Conservation (phyloP, 2,329 filamentous ascomycete genomes). For the Dothideomycetidae sp. region DNA sequence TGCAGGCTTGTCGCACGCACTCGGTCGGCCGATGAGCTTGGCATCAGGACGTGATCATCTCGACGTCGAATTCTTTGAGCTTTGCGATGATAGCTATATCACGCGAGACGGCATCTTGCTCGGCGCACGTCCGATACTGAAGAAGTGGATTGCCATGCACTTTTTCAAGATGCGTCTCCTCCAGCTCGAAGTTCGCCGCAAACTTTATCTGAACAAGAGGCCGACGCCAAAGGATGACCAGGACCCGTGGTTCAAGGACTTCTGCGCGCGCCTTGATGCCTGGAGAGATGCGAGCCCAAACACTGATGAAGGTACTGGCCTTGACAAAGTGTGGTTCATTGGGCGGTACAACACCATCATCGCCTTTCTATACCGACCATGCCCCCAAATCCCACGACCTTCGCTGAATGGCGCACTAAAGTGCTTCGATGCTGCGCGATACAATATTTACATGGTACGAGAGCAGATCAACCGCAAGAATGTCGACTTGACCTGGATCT, state of each 20-base stretch:
- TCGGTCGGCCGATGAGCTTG: conserved; percentile 77
- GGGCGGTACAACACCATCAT: conserved; percentile 75
- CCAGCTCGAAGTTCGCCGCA: conserved; percentile 75
- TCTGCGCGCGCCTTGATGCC: conserved; percentile 61
- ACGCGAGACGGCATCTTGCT: conserved; percentile 59
- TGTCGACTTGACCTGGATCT: conserved; percentile 87
- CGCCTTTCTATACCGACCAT: conserved; percentile 76
- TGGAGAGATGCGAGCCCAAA: conserved; percentile 70
- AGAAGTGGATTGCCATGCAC: conserved; percentile 81
- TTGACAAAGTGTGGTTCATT: conserved; percentile 69
- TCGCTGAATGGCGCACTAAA: conserved; percentile 61
- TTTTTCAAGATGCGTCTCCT: conserved; percentile 83
- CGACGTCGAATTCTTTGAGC: conserved; percentile 72
- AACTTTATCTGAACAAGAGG: conserved; percentile 72
- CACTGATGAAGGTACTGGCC: conserved; percentile 50
- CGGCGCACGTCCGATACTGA: conserved; percentile 55
- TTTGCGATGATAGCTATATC: conserved; percentile 72
- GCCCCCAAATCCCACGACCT: conserved; percentile 79
- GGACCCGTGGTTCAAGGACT: conserved; percentile 74
- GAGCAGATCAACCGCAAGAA: conserved; percentile 63
- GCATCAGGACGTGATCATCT: conserved; percentile 70
- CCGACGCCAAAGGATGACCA: conserved; percentile 61
- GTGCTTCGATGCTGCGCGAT: conserved; percentile 71
- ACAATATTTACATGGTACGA: conserved; percentile 67
- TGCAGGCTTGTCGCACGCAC: conserved; percentile 69